Base-by-base conservation (phyloP, 2,329 filamentous ascomycete genomes). In the Knufia petricola region DNA sequence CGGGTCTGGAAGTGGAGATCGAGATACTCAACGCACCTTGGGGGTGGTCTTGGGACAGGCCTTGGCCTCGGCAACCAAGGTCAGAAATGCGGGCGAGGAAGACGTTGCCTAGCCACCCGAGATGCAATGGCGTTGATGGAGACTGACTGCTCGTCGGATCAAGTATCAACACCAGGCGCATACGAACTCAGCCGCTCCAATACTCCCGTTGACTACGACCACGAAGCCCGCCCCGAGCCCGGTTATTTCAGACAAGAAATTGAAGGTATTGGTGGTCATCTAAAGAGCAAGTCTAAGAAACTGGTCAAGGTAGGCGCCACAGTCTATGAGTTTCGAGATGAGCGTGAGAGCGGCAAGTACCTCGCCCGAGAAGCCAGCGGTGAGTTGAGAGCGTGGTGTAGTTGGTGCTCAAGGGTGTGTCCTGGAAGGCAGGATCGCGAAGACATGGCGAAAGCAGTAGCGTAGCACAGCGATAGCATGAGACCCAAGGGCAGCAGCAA, bases 231-330 rank as follows among this genome's bases (percentile, higher is more conserved):
- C 30, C 60, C 63, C 19, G 67, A 61, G 50, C 74, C 85, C 0
- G 88, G 88, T 2, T 95, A 95, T 61, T 76, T 81, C 49, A 76
- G 85, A 36, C 88, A 95, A 61, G 89, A 95, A 66, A 85, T 95
- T 52, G 87, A 94, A 60, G 89, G 89, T 1, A 85, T 95, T 38
- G 89, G 89, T 9, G 89, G 89, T 0, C 77, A 84, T 12, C 79
- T 95, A 46, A 94, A 94, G 72, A 85, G 83, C 52, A 94, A 90
- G 68, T 74, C 85, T n/a, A 86, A 92, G 59, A 82, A 83, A 59
- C 82, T 87, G 69, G 79, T 94, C 4, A 77, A 76, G 51, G 81
- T 95, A 0, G 90, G 89, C 1, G 85, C 84, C 3, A 87, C 84
- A 53, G 90, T 95, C 10, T 84, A 84, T 53, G 87, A 95, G 63